Conservation (phyloP, 2,329 filamentous ascomycete genomes). For the Periconia sp. region DNA sequence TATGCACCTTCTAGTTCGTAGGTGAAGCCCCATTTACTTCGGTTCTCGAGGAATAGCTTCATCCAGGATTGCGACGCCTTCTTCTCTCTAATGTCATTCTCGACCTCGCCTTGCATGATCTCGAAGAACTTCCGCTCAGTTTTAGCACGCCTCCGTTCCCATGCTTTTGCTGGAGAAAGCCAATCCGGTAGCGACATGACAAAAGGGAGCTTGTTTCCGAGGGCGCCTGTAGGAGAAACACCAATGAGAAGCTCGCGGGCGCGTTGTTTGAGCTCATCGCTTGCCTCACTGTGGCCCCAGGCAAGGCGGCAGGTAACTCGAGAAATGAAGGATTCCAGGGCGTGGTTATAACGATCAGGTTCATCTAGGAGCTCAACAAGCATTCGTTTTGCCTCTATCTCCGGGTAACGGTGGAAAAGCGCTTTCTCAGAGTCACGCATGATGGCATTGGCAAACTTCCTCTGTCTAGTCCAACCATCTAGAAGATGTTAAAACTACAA, state of each 20-base stretch:
- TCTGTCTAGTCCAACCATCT: slow-evolving; percentile 51
- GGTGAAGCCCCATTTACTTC: slow-evolving; percentile 48
- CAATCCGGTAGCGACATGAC: slow-evolving; percentile 53
- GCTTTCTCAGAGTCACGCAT: slow-evolving; percentile 52
- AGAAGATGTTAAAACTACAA: slow-evolving; percentile 16
- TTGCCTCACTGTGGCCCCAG: slow-evolving; percentile 53
- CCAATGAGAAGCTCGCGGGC: slow-evolving; percentile 54
- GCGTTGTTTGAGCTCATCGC: slow-evolving; percentile 55
- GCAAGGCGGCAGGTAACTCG: slow-evolving; percentile 55
- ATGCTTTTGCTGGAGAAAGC: slow-evolving; percentile 51
- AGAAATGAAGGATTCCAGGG: slow-evolving; percentile 53
- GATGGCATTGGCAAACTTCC: slow-evolving; percentile 54
- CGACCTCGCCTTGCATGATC: slow-evolving; percentile 52
- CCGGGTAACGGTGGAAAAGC: slow-evolving; percentile 51
- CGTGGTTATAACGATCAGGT: slow-evolving; percentile 51
- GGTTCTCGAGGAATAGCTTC: slow-evolving; percentile 50
- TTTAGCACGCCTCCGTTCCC: slow-evolving; percentile 51
- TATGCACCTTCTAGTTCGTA: slow-evolving; percentile 54
- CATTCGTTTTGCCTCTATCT: slow-evolving; percentile 53
- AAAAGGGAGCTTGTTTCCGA: slow-evolving; percentile 54
- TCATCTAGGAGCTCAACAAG: slow-evolving; percentile 52
- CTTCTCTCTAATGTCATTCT: slow-evolving; percentile 40
- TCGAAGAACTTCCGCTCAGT: slow-evolving; percentile 53
- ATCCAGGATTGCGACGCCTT: slow-evolving; percentile 50
- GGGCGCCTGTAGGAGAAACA: slow-evolving; percentile 53